phyloP scores from a whole-genome alignment of 495 filamentous ascomycete genomes.

The Achaetomiella virescens region DNA sequence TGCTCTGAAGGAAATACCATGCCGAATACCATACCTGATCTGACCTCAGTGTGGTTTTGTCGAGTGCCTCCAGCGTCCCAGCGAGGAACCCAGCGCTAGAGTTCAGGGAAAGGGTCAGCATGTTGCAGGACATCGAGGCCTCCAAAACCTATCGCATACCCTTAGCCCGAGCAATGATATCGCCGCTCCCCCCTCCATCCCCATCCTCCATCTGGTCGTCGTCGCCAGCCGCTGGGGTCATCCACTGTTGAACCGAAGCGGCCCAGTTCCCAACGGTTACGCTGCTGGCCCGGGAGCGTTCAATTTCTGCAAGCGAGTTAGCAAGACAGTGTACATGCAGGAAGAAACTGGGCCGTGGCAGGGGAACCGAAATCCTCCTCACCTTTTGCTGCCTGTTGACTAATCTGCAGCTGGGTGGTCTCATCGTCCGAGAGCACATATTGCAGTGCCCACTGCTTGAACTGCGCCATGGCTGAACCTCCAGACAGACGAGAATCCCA shows the following conservation, averaged over 20 bases:
- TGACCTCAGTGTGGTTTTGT: conserved; percentile 29
- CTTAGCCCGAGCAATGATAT: conserved; percentile 39
- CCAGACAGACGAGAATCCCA: too few relatives aligned
- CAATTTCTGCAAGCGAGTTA: conserved; percentile 28
- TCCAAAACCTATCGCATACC: conserved; percentile 8
- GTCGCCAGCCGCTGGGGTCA: conserved; percentile 26
- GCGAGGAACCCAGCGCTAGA: conserved; percentile 42
- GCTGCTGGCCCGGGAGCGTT: conserved; percentile 36
- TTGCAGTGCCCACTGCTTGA: conserved; percentile 42
- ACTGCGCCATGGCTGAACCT: conserved; percentile 41
- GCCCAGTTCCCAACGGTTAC: conserved; percentile 43
- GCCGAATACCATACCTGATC: conserved; percentile 28
- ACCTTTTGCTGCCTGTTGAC: conserved; percentile 38
- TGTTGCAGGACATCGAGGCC: not conserved
- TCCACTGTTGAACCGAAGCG: conserved; percentile 43
- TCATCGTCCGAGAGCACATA: conserved; percentile 45
- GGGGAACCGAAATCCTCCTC: not conserved
- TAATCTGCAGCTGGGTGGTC: conserved; percentile 27
- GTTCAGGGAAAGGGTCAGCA: not conserved
- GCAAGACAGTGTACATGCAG: not conserved
- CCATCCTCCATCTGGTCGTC: conserved; percentile 27
- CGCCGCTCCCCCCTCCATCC: conserved; percentile 31
- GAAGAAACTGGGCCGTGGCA: not conserved
- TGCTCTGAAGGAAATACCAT: not conserved
- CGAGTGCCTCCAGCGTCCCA: conserved; percentile 38